Evolutionary conservation across 306 rosid species (phyloP), one percentile per base, ranked within the genome.

Genomic region (Albizia julibrissin): DNA sequence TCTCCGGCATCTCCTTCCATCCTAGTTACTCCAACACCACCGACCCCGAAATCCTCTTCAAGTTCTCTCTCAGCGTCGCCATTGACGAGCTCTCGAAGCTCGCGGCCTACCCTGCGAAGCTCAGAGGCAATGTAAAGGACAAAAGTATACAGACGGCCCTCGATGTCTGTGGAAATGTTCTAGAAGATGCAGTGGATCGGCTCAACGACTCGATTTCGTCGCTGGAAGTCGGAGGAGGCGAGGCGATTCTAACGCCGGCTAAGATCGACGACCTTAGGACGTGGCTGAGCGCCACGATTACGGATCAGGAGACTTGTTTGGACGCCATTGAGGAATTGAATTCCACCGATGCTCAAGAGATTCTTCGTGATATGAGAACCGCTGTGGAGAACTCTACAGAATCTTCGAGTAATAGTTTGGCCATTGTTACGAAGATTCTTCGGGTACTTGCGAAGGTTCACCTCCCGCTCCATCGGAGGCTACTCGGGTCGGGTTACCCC

Each of bases 251-350:
- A 0, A 77, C 97, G 5, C 43, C 87, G 29, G 54, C 85, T 44
- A 83, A 40, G 52, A 81, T 93, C 69, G 12, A 46, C 6, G 91
- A 93, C 68, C 29, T 93, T 0, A 80, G 72, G 80, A 92, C 98
- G 3, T 92, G 98, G 99, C 82, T 95, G 56, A 95, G 91, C 86
- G 81, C 98, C 31, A 64, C 95, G 6, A 69, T 95, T 22, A 92
- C 99, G 3, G 86, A 95, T 64, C 95, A 87, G 34, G 95, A 92
- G n/a, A 91, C 99, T 18, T 95, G 99, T 56, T 58, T 95, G 11
- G 99, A 95, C 70, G 82, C 93, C 1, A 77, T 95, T 8, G 80
- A 62, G 37, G 98, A 93, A 9, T 59, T 95, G 67, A 87, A 95
- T 69, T 85, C 92, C 65, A 84, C 90, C 37, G 76, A 76, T 3